Base-by-base conservation (phyloP, 75 land plant species). In the Ceratopteris richardii region DNA sequence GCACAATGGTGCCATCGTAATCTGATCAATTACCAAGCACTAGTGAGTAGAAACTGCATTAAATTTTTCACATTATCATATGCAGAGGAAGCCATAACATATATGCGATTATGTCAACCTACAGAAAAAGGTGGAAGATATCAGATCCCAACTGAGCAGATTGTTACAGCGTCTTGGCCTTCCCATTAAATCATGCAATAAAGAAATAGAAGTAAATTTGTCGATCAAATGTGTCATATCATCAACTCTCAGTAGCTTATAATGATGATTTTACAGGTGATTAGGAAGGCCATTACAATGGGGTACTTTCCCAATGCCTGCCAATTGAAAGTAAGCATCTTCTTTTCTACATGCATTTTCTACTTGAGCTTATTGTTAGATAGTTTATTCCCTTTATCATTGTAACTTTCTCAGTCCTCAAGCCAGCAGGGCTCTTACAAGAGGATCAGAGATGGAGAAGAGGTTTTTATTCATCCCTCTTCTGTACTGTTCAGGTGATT, bases 221-320 rank as follows among this genome's bases (percentile, higher is more conserved):
- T 17, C 31, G 56, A 44, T 18, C n/a, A n/a, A n/a, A n/a, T n/a
- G n/a, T n/a, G n/a, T n/a, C n/a, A n/a, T n/a, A n/a, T n/a, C n/a
- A n/a, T n/a, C n/a, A n/a, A n/a, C n/a, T n/a, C n/a, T n/a, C n/a
- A n/a, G n/a, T n/a, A n/a, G n/a, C n/a, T n/a, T n/a, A n/a, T n/a
- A n/a, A n/a, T n/a, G n/a, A n/a, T n/a, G n/a, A n/a, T 39, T 63
- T 19, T 59, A 54, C 77, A 88, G 89, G 71, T 66, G 1, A 58
- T 92, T 20, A 66, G 79, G 24, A 88, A 82, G 71, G 86, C 97
- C 28, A 60, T 92, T 19, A 78, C 81, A 67, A 77, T 88, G 55
- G 97, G 97, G 19, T 92, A 82, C 69, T 92, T 92, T 69, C 72
- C 85, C 11, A 72, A 92, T 78, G 93, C 97, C 16, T 77, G 94